phyloP scores from a whole-genome alignment of 164 flowering plant species.

The Pachysandra terminalis region DNA sequence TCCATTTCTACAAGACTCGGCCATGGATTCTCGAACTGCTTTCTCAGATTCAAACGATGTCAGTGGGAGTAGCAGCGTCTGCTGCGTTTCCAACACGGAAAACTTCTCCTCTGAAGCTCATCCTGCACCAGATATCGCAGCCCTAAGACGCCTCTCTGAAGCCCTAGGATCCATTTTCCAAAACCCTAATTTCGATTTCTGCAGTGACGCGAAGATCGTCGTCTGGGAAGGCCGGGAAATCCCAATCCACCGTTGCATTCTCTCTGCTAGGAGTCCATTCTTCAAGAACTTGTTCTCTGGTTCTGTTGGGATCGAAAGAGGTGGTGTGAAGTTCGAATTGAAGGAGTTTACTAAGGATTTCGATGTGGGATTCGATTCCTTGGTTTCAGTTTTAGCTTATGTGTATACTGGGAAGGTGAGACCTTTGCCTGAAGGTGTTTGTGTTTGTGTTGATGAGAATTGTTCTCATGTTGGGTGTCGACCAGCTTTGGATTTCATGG shows the following conservation, averaged over 20 bases:
- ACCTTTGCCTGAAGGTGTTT: conserved; percentile 39
- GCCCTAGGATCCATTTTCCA: conserved; percentile 45
- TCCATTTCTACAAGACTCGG: too few relatives aligned
- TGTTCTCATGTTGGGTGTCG: conserved; percentile 65
- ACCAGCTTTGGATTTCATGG: conserved; percentile 61
- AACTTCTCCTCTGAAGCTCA: conserved; percentile 19
- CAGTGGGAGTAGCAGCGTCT: conserved; percentile 38
- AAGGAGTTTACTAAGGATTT: conserved; percentile 52
- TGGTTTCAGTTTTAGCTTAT: conserved; percentile 55
- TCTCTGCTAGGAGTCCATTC: conserved; percentile 55
- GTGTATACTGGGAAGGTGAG: conserved; percentile 64
- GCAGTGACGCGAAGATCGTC: conserved; percentile 52
- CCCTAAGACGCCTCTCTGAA: conserved; percentile 48
- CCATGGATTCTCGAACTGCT: conserved; percentile 27
- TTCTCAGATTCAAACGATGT: conserved; percentile 68
- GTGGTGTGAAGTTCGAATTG: conserved; percentile 40
- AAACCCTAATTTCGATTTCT: conserved; percentile 36
- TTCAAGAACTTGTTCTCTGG: conserved; percentile 43
- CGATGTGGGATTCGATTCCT: conserved; percentile 55
- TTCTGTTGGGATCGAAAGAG: conserved; percentile 20
- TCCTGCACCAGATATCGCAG: conserved; percentile 29
- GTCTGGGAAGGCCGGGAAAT: conserved; percentile 37
- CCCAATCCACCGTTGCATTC: conserved; percentile 66
- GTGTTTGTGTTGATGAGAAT: conserved; percentile 64
- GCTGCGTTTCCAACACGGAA: conserved; percentile 27